Base-by-base conservation (phyloP, 352 stramenopile genomes). In the Thalassiosira oceanica region DNA sequence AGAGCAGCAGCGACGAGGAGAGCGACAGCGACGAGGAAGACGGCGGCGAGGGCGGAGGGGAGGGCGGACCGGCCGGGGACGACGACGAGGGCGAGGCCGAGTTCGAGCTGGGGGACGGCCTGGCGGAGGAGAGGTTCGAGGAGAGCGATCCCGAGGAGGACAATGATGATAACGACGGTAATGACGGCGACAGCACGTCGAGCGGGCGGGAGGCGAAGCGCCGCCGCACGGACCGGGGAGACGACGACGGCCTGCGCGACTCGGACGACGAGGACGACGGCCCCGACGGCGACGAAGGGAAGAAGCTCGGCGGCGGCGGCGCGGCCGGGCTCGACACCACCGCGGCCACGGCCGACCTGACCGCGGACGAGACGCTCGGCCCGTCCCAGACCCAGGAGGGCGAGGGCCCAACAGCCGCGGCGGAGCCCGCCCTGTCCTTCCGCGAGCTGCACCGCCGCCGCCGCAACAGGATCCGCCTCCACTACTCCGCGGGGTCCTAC, bases 401-500 rank as follows among this genome's bases (percentile, higher is more conserved):
- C 8, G 54, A 64, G 2, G 49, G 71, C 15, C 65, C 80, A 33
- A 78, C 72, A 10, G 46, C 43, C 6, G 82, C 82, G 15, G 7
- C 23, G 49, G 36, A 36, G 16, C 41, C 26, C 13, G 4, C 36
- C 6, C 24, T 77, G 6, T 76, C 67, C 33, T 69, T 76, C 7
- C 66, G 70, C 15, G 63, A 89, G 61, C 44, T 83, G n/a, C 80
- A 81, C 57, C 28, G 35, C 3, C 27, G 76, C 54, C 78, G 84
- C 51, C 73, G 71, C n/a, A 53, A 81, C 39, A 58, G 76, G 10
- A 66, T 91, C 8, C 63, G 70, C 7, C 69, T 88, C 18, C 98
- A 98, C 80, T 99, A 99, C 61, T 83, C 89, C 15, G 58, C 51
- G 15, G 95, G 95, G 16, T 95, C 92, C 5, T 98, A 93, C 65